Evolutionary conservation across 345 rosid species (phyloP), one percentile per base, ranked within the genome.

Genomic region (Populus pruinosa): DNA sequence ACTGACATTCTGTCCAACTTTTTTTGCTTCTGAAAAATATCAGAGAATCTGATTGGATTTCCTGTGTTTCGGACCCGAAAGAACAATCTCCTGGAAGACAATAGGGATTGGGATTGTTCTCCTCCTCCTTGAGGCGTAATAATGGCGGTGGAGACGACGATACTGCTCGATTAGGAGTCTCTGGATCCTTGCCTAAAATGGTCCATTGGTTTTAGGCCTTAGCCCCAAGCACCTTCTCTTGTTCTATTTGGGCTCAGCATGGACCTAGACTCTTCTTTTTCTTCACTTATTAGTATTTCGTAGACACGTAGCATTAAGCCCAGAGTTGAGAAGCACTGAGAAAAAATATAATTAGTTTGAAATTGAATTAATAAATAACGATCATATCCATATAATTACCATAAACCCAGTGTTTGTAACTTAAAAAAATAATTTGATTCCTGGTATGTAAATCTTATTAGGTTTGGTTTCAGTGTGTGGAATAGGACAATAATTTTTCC

Each of bases 1-100:
- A 81, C 91, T 68, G 97, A 94, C 98, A 92, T 94, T 69, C 21
- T 69, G 41, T 39, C n/a, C 18, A n/a, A 27, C 23, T 59, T n/a
- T 59, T 59, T 59, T 23, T 59, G 64, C 29, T 8, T 59, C 64
- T n/a, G 14, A 3, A 59, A 59, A 59, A 59, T 23, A 23, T n/a
- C 13, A 56, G 29, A 59, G 29, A 59, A n/a, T 59, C 23, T 59
- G 64, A 59, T n/a, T 59, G 64, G 29, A 59, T 23, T 41, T 59
- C 64, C 64, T 4, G 16, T 5, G 4, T 59, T 59, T n/a, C 63
- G 4, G 29, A 59, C 16, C 50, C 4, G 50, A 13, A 4, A 47
- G 18, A 47, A 14, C 14, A 41, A 10, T 41, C 50, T 47, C 3
- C 50, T 0, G 50, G 50, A 14, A 47, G 11, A 47, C 64, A 23